These are phyloP conservation scores for Artomyces pyxidatus DNA, from an alignment of 768 basidiomycete species.

Conservation along the genomic window DNA sequence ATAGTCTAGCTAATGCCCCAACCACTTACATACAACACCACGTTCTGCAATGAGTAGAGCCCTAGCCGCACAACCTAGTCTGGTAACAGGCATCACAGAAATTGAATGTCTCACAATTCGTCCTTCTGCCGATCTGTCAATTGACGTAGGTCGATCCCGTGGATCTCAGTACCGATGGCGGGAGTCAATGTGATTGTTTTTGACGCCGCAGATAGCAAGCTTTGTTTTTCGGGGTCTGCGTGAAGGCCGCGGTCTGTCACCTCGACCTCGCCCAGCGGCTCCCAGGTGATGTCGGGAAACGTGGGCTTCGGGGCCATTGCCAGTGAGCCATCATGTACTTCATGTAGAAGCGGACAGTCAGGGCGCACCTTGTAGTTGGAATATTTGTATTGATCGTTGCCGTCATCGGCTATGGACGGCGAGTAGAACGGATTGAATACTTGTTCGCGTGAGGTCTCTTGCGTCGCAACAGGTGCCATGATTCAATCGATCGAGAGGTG, in stretches of 20 bases:
- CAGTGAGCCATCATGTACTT: neutral
- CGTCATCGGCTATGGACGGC: conserved; percentile 44
- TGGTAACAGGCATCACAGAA: too few species aligned
- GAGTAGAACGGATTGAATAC: conserved; percentile 64
- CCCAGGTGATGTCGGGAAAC: conserved; percentile 59
- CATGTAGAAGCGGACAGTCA: neutral
- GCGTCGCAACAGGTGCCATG: conserved; percentile 5
- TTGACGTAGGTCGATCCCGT: conserved; percentile 65
- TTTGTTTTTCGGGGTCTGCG: conserved; percentile 65
- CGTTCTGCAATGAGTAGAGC: conserved; percentile 70
- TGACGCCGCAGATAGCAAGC: conserved; percentile 51
- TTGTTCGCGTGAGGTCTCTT: neutral
- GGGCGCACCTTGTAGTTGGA: conserved; percentile 49
- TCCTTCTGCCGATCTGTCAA: conserved; percentile 64
- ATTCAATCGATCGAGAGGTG: neutral
- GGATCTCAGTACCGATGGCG: conserved; percentile 66
- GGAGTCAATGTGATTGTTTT: conserved; percentile 66
- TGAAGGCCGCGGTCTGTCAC: conserved; percentile 60
- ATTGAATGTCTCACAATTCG: conserved; percentile 69
- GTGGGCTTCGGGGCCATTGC: conserved; percentile 36
- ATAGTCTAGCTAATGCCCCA: too few species aligned
- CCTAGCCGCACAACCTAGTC: too few species aligned
- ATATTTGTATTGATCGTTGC: conserved; percentile 43
- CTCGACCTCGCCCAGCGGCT: conserved; percentile 47
- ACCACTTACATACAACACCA: conserved; percentile 60